Base-by-base conservation (phyloP, 1,284 basidiomycete species). In the Phaffia rhodozyma region DNA sequence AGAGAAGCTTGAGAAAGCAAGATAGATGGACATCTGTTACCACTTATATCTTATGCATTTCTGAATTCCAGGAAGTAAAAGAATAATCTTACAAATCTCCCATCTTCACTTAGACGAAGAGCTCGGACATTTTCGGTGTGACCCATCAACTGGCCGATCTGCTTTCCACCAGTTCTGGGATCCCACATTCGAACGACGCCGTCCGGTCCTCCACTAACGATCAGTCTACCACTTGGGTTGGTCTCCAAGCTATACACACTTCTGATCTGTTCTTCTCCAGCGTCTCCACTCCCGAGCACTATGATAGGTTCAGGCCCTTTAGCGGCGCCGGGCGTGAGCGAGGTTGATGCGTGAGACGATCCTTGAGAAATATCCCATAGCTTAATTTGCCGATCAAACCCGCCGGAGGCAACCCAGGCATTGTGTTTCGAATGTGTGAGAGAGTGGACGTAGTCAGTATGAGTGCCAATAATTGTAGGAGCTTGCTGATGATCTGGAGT, bases 101-200 rank as follows among this genome's bases (percentile, higher is more conserved):
- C 86, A 75, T 97, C 93, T 47, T 93, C 88, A 23, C 86, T 89
- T 4, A 97, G 79, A 54, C 94, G 75, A 56, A 97, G 86, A 1
- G 89, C 84, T 5, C 94, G 83, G 60, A 99, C 91, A 70, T 96
- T 97, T 75, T 98, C 94, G 0, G 92, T 94, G 74, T 99, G 96
- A 0, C 94, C 96, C 3, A 94, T 88, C 3, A 96, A 79, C 73
- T 83, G 83, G 70, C 80, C 85, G 25, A 83, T 84, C 62, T 85
- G 81, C 73, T 83, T 86, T 7, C 84, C 86, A 1, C 76, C 74
- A 0, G 84, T 81, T 25, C 96, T 81, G 3, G 93, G 91, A 73
- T 98, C 96, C 91, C 91, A 99, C 65, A 97, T 79, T 23, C 91
- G 79, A 38, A 99, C 80, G 1, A 93, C 86, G 38, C 89, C 81